phyloP scores from a whole-genome alignment of 305 asterid species.

The Solanum chacoense region DNA sequence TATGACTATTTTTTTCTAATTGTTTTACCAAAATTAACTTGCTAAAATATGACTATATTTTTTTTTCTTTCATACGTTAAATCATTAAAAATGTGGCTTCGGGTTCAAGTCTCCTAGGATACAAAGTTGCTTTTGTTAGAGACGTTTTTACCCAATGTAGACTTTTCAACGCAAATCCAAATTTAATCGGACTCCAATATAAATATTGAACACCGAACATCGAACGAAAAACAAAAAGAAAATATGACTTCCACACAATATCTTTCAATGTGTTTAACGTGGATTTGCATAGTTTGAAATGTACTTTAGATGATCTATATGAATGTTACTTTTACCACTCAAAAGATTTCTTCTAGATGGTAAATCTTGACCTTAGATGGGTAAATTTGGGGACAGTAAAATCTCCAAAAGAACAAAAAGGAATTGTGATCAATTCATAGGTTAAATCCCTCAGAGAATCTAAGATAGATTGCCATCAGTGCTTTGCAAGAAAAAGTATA shows the following conservation, averaged over 20 bases:
- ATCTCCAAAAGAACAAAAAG: neutral
- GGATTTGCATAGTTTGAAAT: neutral
- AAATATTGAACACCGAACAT: neutral
- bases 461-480: neutral
- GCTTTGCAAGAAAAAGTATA: neutral
- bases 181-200: too few relatives aligned
- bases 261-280: neutral
- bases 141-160: too few relatives aligned
- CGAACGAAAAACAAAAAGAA: neutral
- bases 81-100: neutral
- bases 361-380: neutral
- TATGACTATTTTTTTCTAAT: too few relatives aligned
- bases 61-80: neutral
- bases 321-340: neutral
- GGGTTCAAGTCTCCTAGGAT: neutral
- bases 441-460: neutral
- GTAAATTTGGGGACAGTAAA: neutral
- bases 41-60: too few relatives aligned
- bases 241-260: neutral
- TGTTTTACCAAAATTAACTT: too few relatives aligned
- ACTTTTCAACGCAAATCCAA: too few relatives aligned
- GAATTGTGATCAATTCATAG: neutral
- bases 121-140: too few relatives aligned
- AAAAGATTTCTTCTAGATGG: neutral
- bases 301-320: neutral